These are phyloP conservation scores for Ceratobasidium sp. DNA, from an alignment of 1,284 basidiomycete species.

Conservation along the genomic window DNA sequence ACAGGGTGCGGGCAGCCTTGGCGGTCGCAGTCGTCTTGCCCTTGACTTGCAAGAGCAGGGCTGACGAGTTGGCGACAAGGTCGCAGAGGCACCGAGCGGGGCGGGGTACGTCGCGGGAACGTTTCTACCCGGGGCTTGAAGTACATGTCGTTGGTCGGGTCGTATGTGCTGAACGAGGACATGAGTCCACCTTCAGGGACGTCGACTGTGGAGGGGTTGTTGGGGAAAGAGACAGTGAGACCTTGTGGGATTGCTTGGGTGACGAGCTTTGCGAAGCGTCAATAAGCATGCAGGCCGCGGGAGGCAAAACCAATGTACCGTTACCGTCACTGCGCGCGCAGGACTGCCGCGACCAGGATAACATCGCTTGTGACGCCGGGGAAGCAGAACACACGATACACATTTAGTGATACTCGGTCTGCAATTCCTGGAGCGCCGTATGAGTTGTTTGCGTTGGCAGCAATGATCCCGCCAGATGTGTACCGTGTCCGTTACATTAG, in stretches of 20 bases:
- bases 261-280: constrained; percentile 22
- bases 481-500: constrained; percentile 52
- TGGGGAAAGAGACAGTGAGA: background rate
- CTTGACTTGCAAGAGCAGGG: constrained; percentile 66
- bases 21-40: constrained; percentile 56
- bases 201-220: constrained; percentile 44
- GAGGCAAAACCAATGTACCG: constrained; percentile 49
- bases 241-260: background rate
- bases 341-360: constrained; percentile 40
- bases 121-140: constrained; percentile 69
- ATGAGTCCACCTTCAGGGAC: constrained; percentile 61
- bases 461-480: constrained; percentile 53
- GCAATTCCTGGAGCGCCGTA: constrained; percentile 44
- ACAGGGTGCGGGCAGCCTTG: constrained; percentile 56
- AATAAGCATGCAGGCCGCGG: constrained; percentile 41
- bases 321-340: constrained; percentile 47
- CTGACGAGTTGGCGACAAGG: constrained; percentile 67
- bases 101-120: constrained; percentile 65
- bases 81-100: constrained; percentile 53
- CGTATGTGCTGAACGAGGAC: constrained; percentile 62
- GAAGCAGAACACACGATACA: constrained; percentile 39
- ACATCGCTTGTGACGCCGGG: constrained; percentile 21
- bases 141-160: constrained; percentile 66
- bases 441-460: constrained; percentile 46
- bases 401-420: constrained; percentile 5